These are phyloP conservation scores for Citrus trifoliata DNA, from an alignment of 345 rosid genomes.

Conservation along the genomic window DNA sequence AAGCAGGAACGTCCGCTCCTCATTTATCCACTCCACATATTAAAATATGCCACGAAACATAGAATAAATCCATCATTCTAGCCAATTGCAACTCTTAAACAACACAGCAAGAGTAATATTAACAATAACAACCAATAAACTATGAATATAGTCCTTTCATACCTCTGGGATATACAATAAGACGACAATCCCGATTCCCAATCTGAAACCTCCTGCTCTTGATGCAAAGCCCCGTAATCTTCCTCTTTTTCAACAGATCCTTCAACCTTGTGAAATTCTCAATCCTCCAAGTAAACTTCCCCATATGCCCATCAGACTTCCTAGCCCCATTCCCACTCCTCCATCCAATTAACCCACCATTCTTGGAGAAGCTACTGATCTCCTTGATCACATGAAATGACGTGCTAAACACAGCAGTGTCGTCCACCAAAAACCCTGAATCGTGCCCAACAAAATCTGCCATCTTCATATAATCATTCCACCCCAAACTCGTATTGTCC, in stretches of 20 bases:
- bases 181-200: slow-evolving; percentile 97
- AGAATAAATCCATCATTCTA: background rate
- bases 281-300: slow-evolving; percentile 86
- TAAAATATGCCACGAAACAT: background rate
- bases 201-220: slow-evolving; percentile 98
- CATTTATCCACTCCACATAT: background rate
- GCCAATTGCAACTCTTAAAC: background rate
- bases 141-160: slow-evolving; percentile 17
- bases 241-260: slow-evolving; percentile 95
- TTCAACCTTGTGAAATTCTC: slow-evolving; percentile 91
- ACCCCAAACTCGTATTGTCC: slow-evolving; percentile 93
- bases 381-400: slow-evolving; percentile 96
- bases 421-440: slow-evolving; percentile 76
- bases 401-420: slow-evolving; percentile 85
- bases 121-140: background rate
- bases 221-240: slow-evolving; percentile 95
- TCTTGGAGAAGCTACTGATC: slow-evolving; percentile 68
- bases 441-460: slow-evolving; percentile 69
- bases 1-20: background rate
- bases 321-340: slow-evolving; percentile 60
- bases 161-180: slow-evolving; percentile 99
- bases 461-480: slow-evolving; percentile 99
- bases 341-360: slow-evolving; percentile 54
- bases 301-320: slow-evolving; percentile 89
- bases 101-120: background rate